Percentiles rank a stretch among this genome's conserved stretches.
Evolutionary conservation across 768 basidiomycete species (phyloP).

Genomic region (Dioszegia crocea): DNA sequence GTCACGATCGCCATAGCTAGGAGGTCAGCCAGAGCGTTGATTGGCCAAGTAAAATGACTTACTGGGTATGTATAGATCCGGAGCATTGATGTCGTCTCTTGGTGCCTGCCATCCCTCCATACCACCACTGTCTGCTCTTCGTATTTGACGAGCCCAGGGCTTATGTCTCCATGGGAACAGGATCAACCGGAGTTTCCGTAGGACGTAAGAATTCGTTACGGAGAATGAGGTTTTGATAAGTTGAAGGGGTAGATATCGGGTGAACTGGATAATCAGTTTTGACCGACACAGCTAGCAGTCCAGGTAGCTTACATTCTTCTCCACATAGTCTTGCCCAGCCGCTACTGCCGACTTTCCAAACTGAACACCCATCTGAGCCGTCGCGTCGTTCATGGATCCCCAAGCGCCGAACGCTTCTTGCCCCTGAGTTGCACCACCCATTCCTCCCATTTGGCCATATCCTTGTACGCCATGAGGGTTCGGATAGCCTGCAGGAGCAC

Average conservation of each 20-base stretch:
- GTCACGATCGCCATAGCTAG: constrained; percentile 95
- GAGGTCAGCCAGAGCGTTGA: neutral
- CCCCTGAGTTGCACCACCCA: neutral
- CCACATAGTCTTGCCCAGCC: constrained; percentile 92
- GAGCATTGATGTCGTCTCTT: constrained; percentile 88
- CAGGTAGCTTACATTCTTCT: constrained; percentile 69
- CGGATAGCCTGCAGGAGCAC: constrained; percentile 1
- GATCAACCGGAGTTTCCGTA: constrained; percentile 76
- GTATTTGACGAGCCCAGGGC: constrained; percentile 72
- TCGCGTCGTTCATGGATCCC: constrained; percentile 81
- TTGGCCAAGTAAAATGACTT: constrained; percentile 21
- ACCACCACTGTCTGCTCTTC: constrained; percentile 58
- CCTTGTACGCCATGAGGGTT: constrained; percentile 18
- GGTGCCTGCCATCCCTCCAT: constrained; percentile 72
- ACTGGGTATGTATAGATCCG: constrained; percentile 96
- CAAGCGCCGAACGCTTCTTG: constrained; percentile 27
- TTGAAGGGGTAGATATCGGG: constrained; percentile 68
- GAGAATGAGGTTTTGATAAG: constrained; percentile 88
- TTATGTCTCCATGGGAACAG: constrained; percentile 94
- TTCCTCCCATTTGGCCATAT: constrained; percentile 15
- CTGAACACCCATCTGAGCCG: constrained; percentile 94
- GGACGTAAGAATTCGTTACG: constrained; percentile 92
- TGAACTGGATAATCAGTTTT: constrained; percentile 58
- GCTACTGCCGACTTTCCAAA: constrained; percentile 85
- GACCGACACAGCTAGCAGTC: neutral